Base-by-base conservation (phyloP, 1,284 basidiomycete genomes). In the Stygiomarasmius scandens region DNA sequence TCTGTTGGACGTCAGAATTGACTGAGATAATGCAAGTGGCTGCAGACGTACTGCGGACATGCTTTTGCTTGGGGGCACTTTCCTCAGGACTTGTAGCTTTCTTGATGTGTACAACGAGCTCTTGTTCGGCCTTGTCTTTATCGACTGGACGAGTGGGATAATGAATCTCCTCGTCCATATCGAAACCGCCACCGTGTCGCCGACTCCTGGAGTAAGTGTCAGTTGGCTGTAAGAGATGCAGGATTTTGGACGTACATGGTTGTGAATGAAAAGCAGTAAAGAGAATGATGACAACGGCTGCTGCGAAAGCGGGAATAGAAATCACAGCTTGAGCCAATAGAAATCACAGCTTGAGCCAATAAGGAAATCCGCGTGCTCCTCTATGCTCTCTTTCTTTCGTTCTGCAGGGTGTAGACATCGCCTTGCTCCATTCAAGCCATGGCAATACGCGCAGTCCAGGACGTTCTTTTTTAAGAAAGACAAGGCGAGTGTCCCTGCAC, bases 91-190 rank as follows among this genome's bases (percentile, higher is more conserved):
- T 95, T 1, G 95, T 97, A 2, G 95, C 96, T 73, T 98, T 98
- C 83, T 98, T 98, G 73, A 98, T 96, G 70, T 96, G 95, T 48
- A 95, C 81, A 3, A 88, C 87, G 20, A 98, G 85, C 72, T 98
- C 96, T 53, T 87, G 82, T 72, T 98, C 95, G 49, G 93, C 94
- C 81, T 95, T 96, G 70, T 97, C 95, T 79, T 92, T 95, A 79
- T 98, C 95, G 25, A 98, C 95, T 19, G 95, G 95, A 59, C 95
- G 85, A 27, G 95, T 97, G 25, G 95, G 95, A 75, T 93, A 94
- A 71, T 96, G 93, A 55, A 90, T 81, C 60, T 92, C 90, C 56
- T 87, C 87, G 61, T 91, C 89, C 59, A 87, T 77, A 66, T 90
- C 88, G 69, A 87, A 89, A 34, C 76, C 80, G 59, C 68, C 70